Conservation (phyloP, 345 rosid genomes). For the Carallia pectinifolia region DNA sequence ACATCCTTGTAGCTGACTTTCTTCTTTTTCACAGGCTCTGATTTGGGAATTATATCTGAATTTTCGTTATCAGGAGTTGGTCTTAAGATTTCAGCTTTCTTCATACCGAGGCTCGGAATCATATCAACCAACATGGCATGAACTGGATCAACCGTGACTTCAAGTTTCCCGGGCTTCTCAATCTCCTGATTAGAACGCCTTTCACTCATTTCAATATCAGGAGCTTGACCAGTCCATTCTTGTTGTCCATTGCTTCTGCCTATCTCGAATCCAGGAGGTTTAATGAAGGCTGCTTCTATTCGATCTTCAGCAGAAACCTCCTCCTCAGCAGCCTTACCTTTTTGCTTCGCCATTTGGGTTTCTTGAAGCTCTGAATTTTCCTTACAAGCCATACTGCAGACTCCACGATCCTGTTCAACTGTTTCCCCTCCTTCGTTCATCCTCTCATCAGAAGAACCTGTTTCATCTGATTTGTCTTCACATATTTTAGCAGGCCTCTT, state of each 20-base stretch:
- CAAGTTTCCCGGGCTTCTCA: constrained; percentile 13
- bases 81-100: constrained; percentile 27
- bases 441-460: constrained; percentile 34
- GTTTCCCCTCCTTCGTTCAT: constrained; percentile 12
- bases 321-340: constrained; percentile 29
- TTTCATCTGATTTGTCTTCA: constrained; percentile 51
- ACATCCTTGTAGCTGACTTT: constrained; percentile 89
- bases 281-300: neutral
- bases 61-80: constrained; percentile 26
- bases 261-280: neutral
- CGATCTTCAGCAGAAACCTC: constrained; percentile 15
- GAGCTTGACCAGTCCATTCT: constrained; percentile 12
- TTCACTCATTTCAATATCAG: constrained; percentile 12
- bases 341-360: constrained; percentile 22
- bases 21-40: constrained; percentile 49
- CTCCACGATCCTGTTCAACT: constrained; percentile 7
- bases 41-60: constrained; percentile 10
- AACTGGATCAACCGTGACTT: constrained; percentile 64
- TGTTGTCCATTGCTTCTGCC: neutral
- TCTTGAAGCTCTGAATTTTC: constrained; percentile 16
- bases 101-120: constrained; percentile 74
- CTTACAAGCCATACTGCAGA: neutral
- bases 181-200: constrained; percentile 10
- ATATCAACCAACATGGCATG: constrained; percentile 76
- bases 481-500: constrained; percentile 56